These are phyloP conservation scores for Hemileccinum rubropunctum DNA, from an alignment of 768 basidiomycete genomes.

Conservation along the genomic window DNA sequence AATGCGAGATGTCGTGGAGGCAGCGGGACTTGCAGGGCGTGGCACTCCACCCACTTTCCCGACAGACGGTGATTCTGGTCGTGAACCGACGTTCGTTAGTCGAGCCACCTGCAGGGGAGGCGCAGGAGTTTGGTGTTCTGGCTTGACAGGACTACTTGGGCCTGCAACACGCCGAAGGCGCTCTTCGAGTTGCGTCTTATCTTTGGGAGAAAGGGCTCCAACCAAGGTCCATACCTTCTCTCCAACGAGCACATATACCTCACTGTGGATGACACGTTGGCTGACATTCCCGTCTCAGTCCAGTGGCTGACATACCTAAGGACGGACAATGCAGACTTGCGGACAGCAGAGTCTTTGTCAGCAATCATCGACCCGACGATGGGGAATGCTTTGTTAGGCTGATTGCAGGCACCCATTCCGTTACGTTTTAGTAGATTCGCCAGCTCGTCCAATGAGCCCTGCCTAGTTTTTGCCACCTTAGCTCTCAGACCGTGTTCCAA, in stretches of 20 bases:
- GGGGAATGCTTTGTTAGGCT: slow-evolving; percentile 78
- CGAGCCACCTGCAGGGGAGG: slow-evolving; percentile 54
- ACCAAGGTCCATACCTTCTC: slow-evolving; percentile 84
- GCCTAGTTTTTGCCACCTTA: slow-evolving; percentile 89
- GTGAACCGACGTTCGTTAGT: slow-evolving; percentile 40
- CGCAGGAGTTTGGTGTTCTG: slow-evolving; percentile 40
- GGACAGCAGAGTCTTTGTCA: slow-evolving; percentile 85
- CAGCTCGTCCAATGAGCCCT: slow-evolving; percentile 83
- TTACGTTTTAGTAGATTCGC: slow-evolving; percentile 74
- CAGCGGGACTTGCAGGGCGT: slow-evolving; percentile 49
- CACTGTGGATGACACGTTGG: slow-evolving; percentile 43
- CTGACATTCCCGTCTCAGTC: neutral
- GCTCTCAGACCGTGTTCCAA: slow-evolving; percentile 87
- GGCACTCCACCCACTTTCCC: slow-evolving; percentile 43
- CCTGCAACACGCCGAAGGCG: slow-evolving; percentile 79
- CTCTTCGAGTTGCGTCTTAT: slow-evolving; percentile 91
- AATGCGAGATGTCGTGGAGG: slow-evolving; percentile 38
- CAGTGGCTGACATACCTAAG: slow-evolving; percentile 59
- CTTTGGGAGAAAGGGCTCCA: slow-evolving; percentile 74
- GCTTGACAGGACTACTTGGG: slow-evolving; percentile 45
- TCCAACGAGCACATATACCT: slow-evolving; percentile 78
- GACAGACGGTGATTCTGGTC: slow-evolving; percentile 49
- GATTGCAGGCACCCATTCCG: slow-evolving; percentile 73
- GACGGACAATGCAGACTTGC: slow-evolving; percentile 80
- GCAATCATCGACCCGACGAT: slow-evolving; percentile 74